phyloP scores from a whole-genome alignment of 345 rosid species.

The Passiflora organensis region DNA sequence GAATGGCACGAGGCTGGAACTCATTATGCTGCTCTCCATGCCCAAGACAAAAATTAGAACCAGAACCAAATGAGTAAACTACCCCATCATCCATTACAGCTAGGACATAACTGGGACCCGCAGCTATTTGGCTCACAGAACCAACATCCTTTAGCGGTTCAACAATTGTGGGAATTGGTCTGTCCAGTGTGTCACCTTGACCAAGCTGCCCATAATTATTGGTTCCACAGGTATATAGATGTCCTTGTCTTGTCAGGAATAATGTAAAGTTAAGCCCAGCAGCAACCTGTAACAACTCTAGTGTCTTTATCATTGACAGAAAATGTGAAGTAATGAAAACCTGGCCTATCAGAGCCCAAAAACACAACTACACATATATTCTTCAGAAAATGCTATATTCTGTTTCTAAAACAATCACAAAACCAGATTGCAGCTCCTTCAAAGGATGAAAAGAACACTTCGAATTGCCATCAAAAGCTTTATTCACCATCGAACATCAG shows the following conservation, averaged over 20 bases:
- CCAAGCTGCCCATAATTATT: conserved; percentile 89
- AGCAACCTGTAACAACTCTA: conserved; percentile 62
- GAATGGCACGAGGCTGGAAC: conserved; percentile 68
- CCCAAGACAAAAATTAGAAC: conserved; percentile 88
- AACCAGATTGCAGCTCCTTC: not conserved
- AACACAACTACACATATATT: not conserved
- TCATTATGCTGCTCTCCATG: conserved; percentile 95
- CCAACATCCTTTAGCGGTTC: conserved; percentile 47
- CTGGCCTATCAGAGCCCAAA: not conserved
- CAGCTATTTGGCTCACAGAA: conserved; percentile 71
- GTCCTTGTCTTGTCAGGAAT: conserved; percentile 78
- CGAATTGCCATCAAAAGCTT: no score
- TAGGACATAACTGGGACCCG: conserved; percentile 84
- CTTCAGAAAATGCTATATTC: not conserved
- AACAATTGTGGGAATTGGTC: conserved; percentile 66
- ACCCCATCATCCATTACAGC: conserved; percentile 60
- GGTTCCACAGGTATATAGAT: conserved; percentile 68
- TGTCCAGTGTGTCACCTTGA: conserved; percentile 79
- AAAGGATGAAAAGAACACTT: no score
- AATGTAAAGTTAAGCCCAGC: conserved; percentile 85
- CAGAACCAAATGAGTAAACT: conserved; percentile 88
- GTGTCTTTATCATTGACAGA: conserved; percentile 1
- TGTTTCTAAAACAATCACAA: no score
- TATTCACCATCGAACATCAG: no score
- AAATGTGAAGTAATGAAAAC: not conserved